Conservation (phyloP, 768 basidiomycete genomes). For the Strobilomyces dryophilus region DNA sequence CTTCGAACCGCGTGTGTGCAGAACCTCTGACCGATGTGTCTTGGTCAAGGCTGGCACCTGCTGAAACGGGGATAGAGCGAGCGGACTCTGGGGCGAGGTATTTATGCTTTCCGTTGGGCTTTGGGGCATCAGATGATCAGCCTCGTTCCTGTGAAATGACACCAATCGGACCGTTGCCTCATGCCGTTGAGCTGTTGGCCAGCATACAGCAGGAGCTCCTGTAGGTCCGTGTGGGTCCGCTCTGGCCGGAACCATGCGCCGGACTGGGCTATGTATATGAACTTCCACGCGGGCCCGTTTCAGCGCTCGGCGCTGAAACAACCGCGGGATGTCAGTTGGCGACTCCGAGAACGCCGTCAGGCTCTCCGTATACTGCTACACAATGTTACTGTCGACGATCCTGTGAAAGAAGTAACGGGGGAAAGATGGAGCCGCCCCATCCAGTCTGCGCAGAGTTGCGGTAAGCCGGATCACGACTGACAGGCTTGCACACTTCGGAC, state of each 20-base stretch:
- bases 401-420: too few species aligned
- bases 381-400: too few species aligned
- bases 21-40: background rate
- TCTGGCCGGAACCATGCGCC: background rate
- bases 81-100: background rate
- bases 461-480: too few species aligned
- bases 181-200: background rate
- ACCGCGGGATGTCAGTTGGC: background rate
- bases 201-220: background rate
- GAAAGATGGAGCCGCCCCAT: too few species aligned
- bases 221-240: background rate
- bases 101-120: constrained; percentile 2
- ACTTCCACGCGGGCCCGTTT: background rate
- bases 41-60: background rate
- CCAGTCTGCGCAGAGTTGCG: too few species aligned
- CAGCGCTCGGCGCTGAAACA: background rate
- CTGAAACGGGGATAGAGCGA: too few species aligned
- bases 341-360: background rate
- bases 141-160: constrained; percentile 7
- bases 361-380: background rate
- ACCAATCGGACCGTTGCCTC: background rate
- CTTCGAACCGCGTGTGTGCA: too few species aligned
- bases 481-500: too few species aligned
- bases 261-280: too few species aligned
- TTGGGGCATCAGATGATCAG: background rate